A percentile compares a stretch with the other conserved stretches of the same genome.
Evolutionary conservation across 805 yeast genomes (phyloP).

Genomic region (Wickerhamiella australiensis): DNA sequence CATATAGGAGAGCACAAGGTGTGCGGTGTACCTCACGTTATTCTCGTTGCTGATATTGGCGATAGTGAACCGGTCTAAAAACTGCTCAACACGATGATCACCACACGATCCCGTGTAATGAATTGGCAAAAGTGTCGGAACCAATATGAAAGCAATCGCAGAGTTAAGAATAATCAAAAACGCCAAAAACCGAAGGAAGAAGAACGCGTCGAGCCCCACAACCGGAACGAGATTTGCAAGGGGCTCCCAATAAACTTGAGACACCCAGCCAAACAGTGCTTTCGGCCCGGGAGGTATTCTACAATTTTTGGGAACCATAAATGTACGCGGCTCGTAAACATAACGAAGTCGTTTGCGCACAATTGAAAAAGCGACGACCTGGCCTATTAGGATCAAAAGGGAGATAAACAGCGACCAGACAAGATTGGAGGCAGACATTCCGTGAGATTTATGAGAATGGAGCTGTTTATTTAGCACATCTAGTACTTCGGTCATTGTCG

Average conservation of each 20-base stretch:
- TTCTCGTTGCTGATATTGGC: slow-evolving; percentile 51
- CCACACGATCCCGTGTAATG: slow-evolving; percentile 37
- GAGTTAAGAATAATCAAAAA: slow-evolving; percentile 41
- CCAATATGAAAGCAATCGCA: slow-evolving; percentile 40
- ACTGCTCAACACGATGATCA: slow-evolving; percentile 26
- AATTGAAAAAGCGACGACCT: slow-evolving; percentile 32
- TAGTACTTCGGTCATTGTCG: slow-evolving; percentile 15
- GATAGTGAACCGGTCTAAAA: slow-evolving; percentile 59
- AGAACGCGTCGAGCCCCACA: slow-evolving; percentile 64
- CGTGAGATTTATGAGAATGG: slow-evolving; percentile 12
- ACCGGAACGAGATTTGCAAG: slow-evolving; percentile 34
- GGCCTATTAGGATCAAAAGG: slow-evolving; percentile 40
- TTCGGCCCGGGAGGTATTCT: slow-evolving; percentile 25
- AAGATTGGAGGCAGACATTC: slow-evolving; percentile 19
- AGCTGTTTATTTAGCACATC: slow-evolving; percentile 16
- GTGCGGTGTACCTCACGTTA: slow-evolving; percentile 43
- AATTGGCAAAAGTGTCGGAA: slow-evolving; percentile 53
- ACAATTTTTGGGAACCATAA: slow-evolving; percentile 33
- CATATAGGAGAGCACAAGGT: slow-evolving; percentile 46
- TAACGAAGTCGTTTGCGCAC: slow-evolving; percentile 28
- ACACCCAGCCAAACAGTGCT: slow-evolving; percentile 47
- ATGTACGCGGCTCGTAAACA: slow-evolving; percentile 46
- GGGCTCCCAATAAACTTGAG: slow-evolving; percentile 32
- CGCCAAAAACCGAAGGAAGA: slow-evolving; percentile 50
- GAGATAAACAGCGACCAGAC: slow-evolving; percentile 33